A percentile compares a stretch with the other conserved stretches of the same genome.
phyloP scores from a whole-genome alignment of 805 yeast species.

The Metschnikowia henanensis region DNA sequence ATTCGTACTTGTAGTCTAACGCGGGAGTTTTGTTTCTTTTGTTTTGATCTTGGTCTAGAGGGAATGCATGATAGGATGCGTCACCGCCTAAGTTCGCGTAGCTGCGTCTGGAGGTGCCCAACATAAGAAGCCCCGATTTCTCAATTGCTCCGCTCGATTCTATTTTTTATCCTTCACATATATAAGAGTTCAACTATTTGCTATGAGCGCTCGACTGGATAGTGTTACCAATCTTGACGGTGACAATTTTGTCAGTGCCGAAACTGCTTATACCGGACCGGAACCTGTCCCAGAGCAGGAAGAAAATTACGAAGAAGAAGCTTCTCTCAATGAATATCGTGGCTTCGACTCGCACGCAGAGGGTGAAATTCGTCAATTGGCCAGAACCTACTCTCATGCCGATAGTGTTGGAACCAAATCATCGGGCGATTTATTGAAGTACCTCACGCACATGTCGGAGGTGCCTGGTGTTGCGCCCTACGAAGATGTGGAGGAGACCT shows the following conservation, averaged over 20 bases:
- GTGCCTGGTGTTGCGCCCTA: slow-evolving; percentile 22
- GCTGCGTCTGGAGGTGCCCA: background rate
- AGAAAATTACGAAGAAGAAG: slow-evolving; percentile 5
- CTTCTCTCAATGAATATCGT: slow-evolving; percentile 22
- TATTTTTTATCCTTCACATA: no score
- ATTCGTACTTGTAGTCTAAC: no score
- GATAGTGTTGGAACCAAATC: slow-evolving; percentile 16
- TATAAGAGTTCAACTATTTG: background rate
- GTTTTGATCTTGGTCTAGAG: background rate
- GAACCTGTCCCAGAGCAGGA: slow-evolving; percentile 7
- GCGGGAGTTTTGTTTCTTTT: no score
- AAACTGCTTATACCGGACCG: slow-evolving; percentile 9
- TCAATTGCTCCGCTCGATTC: no score
- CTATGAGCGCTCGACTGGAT: slow-evolving; percentile 10
- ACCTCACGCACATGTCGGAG: slow-evolving; percentile 46
- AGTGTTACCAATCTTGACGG: slow-evolving; percentile 12
- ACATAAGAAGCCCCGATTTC: slow-evolving; percentile 10
- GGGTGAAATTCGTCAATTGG: slow-evolving; percentile 39
- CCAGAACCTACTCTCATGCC: slow-evolving; percentile 35
- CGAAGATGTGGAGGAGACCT: slow-evolving; percentile 18
- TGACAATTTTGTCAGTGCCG: slow-evolving; percentile 12
- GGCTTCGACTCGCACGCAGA: slow-evolving; percentile 39
- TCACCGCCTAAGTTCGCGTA: background rate
- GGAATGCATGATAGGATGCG: slow-evolving; percentile 1
- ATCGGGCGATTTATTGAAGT: slow-evolving; percentile 28